Percentiles rank a stretch among this genome's conserved stretches.
These are phyloP conservation scores for Rhodomyrtus psidioides DNA, from an alignment of 441 rosid species.

Conservation along the genomic window DNA sequence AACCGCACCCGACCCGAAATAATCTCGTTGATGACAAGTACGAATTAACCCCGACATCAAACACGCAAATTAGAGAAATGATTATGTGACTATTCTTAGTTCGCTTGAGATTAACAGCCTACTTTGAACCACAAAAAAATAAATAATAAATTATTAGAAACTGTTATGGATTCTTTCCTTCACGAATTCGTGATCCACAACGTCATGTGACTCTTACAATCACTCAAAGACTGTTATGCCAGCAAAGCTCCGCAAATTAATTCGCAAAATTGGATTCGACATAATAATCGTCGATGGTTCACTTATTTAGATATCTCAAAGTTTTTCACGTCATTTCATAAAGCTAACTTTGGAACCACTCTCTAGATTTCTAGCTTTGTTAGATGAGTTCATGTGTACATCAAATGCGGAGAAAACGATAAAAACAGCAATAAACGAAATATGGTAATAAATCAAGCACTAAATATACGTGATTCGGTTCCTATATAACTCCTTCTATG, in stretches of 20 bases:
- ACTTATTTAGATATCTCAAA: background rate
- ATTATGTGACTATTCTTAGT: no score
- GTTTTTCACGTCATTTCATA: background rate
- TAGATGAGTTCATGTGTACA: background rate
- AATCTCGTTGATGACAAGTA: background rate
- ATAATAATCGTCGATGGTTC: background rate
- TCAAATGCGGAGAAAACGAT: background rate
- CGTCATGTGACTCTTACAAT: no score
- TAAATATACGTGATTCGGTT: rapidly evolving
- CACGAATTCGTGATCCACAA: no score
- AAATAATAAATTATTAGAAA: no score
- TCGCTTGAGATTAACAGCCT: no score
- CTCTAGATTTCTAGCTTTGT: background rate
- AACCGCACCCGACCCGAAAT: background rate
- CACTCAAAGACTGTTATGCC: no score
- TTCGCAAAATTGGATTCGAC: background rate
- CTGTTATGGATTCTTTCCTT: no score
- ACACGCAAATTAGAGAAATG: no score
- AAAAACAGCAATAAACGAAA: rapidly evolving
- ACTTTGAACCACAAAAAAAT: no score
- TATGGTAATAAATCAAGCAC: rapidly evolving
- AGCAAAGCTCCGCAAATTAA: no score
- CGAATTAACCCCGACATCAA: background rate
- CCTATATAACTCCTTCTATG: rapidly evolving
- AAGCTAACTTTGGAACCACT: background rate